phyloP scores from a whole-genome alignment of 116 monocot genomes.

The Dioscorea cayenensis region DNA sequence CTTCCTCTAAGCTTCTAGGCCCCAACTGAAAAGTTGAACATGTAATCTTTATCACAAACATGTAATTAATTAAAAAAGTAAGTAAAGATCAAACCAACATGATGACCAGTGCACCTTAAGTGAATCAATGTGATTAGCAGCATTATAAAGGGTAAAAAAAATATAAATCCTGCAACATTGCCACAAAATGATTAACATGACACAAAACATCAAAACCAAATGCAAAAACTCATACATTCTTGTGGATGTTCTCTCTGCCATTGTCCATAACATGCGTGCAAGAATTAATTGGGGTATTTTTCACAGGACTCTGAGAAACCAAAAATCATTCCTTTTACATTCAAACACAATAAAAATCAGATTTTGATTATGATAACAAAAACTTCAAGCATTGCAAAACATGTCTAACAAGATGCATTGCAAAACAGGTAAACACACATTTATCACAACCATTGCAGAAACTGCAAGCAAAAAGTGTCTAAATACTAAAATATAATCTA shows the following conservation, averaged over 20 bases:
- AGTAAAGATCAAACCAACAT: no score
- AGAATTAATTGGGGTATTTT: slow-evolving; percentile 43
- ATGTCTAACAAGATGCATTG: no score
- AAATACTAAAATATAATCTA: no score
- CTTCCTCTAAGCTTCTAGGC: slow-evolving; percentile 70
- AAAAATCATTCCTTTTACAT: neutral
- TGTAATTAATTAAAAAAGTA: neutral
- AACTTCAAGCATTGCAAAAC: no score
- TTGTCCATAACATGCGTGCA: slow-evolving; percentile 50
- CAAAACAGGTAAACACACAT: no score
- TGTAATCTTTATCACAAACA: neutral
- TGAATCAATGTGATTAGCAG: slow-evolving; percentile 42
- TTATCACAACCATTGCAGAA: no score
- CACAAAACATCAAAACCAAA: no score
- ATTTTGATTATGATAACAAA: neutral
- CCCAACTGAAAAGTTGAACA: slow-evolving; percentile 40
- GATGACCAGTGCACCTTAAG: slow-evolving; percentile 45
- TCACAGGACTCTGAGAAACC: slow-evolving; percentile 46
- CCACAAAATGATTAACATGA: neutral
- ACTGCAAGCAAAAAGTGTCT: no score
- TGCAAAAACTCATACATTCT: slow-evolving; percentile 30
- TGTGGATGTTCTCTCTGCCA: slow-evolving; percentile 41
- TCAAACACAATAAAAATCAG: neutral
- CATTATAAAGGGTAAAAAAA: slow-evolving; percentile 54
- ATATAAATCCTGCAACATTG: slow-evolving; percentile 34